These are phyloP conservation scores for Aphanomyces cochlioides DNA, from an alignment of 352 stramenopile species.

Conservation along the genomic window DNA sequence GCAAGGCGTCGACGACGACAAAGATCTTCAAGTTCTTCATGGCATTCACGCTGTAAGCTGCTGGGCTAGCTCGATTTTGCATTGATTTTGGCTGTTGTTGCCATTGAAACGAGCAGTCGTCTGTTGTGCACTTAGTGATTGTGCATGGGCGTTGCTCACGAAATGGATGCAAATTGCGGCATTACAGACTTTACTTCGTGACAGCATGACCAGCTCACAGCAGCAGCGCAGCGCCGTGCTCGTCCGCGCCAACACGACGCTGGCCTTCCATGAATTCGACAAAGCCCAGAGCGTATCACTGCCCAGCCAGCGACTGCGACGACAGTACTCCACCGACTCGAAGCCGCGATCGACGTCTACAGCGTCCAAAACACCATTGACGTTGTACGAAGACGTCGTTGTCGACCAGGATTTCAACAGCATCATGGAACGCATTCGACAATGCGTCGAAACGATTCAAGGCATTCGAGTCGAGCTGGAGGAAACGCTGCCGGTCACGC, in stretches of 20 bases:
- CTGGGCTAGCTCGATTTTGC: too few species aligned
- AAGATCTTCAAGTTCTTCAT: too few species aligned
- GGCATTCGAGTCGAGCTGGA: background rate
- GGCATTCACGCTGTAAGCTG: too few species aligned
- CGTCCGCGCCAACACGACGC: background rate
- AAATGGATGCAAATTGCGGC: too few species aligned
- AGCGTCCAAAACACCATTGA: background rate
- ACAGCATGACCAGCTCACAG: background rate
- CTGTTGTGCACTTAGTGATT: too few species aligned
- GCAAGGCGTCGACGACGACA: too few species aligned
- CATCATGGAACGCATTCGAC: conserved; percentile 4
- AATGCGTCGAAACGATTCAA: background rate
- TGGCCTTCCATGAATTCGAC: background rate
- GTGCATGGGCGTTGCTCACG: too few species aligned
- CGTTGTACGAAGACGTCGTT: background rate
- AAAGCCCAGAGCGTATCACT: background rate
- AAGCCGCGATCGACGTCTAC: background rate
- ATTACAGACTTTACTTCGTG: too few species aligned
- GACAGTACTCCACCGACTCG: background rate
- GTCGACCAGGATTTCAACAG: background rate
- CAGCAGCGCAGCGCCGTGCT: background rate
- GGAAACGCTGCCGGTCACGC: background rate
- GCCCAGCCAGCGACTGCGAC: background rate
- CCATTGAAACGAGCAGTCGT: too few species aligned
- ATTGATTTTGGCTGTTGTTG: too few species aligned